A percentile compares a stretch with the other conserved stretches of the same genome.
These are phyloP conservation scores for Abelmoschus esculentus DNA, from an alignment of 345 rosid species.

Conservation along the genomic window DNA sequence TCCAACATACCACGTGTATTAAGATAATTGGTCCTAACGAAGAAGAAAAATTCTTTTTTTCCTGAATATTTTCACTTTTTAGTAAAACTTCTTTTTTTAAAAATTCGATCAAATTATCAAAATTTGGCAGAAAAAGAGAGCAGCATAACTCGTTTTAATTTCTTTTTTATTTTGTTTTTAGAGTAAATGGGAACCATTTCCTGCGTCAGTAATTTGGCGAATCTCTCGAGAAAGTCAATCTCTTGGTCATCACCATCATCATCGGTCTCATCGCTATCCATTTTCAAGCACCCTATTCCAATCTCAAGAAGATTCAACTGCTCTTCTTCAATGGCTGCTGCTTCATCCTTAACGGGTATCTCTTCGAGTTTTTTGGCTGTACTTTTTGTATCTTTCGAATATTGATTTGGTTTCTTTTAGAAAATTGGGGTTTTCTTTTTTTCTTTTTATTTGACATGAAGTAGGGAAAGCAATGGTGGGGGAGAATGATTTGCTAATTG, in stretches of 20 bases:
- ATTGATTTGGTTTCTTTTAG: not conserved
- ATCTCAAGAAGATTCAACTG: conserved; percentile 11
- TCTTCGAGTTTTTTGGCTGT: not conserved
- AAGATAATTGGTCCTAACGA: not conserved
- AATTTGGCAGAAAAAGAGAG: not conserved
- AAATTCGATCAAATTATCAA: not conserved
- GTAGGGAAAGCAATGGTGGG: conserved; percentile 44
- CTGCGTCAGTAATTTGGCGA: conserved; percentile 17
- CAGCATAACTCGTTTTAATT: not conserved
- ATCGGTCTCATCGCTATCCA: not conserved
- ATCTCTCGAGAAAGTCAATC: conserved; percentile 16
- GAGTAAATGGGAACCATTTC: conserved; percentile 30
- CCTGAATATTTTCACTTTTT: too few species aligned
- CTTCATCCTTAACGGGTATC: conserved; percentile 44
- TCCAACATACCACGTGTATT: not conserved
- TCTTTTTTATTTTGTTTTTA: not conserved
- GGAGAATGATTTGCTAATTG: conserved; percentile 65
- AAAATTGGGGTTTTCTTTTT: conserved; percentile 3
- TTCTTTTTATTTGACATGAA: conserved; percentile 16
- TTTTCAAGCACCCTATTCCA: conserved; percentile 8
- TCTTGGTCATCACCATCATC: conserved; percentile 6
- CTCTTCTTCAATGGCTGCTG: conserved; percentile 29
- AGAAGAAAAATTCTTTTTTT: not conserved
- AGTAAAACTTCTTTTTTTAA: not conserved
- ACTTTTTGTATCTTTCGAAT: not conserved